Evolutionary conservation across 352 stramenopile species (phyloP).

Genomic region (Phytophthora fragariaefolia): DNA sequence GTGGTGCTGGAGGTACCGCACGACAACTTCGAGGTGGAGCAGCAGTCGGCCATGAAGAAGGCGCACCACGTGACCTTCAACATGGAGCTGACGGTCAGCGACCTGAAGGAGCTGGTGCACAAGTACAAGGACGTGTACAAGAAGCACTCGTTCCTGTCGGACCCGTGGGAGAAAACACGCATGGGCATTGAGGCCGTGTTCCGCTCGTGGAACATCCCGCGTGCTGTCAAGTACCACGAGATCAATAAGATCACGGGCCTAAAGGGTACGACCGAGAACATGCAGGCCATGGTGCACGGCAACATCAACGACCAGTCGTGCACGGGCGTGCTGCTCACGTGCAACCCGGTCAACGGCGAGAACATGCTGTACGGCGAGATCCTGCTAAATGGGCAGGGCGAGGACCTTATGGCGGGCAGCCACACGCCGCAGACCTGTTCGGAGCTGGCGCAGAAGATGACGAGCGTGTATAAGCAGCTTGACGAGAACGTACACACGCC

Average conservation of each 20-base stretch:
- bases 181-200: conserved; percentile 40
- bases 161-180: conserved; percentile 35
- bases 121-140: conserved; percentile 38
- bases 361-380: conserved; percentile 37
- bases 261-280: conserved; percentile 33
- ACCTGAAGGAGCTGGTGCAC: conserved; percentile 34
- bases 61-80: conserved; percentile 27
- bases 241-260: conserved; percentile 39
- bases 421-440: conserved; percentile 31
- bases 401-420: conserved; percentile 33
- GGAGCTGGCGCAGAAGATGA: conserved; percentile 34
- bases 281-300: conserved; percentile 36
- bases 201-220: conserved; percentile 37
- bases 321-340: conserved; percentile 35
- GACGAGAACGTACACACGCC: conserved; percentile 33
- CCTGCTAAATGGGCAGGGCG: conserved; percentile 34
- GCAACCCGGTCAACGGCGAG: conserved; percentile 30
- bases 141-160: conserved; percentile 30
- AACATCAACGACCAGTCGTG: conserved; percentile 37
- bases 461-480: conserved; percentile 34
- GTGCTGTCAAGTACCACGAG: conserved; percentile 34
- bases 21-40: conserved; percentile 35
- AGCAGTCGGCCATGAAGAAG: conserved; percentile 34
- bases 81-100: conserved; percentile 30
- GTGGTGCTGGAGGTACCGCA: conserved; percentile 35